Base-by-base conservation (phyloP, 208 protist genomes). In the Acanthamoeba divionensis region DNA sequence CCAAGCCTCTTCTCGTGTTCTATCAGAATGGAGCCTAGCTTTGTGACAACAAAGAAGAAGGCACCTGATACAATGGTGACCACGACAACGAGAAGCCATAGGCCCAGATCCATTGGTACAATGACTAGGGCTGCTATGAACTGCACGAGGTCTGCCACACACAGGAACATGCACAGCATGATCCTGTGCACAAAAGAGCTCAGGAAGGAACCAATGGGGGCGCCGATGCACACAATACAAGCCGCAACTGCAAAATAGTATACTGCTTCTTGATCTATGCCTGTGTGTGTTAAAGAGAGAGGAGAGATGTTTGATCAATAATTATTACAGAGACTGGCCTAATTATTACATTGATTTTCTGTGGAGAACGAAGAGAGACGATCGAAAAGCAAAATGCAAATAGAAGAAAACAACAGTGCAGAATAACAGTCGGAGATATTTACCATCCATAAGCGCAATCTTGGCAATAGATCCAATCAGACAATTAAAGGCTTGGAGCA, bases 151-250 rank as follows among this genome's bases (percentile, higher is more conserved):
- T 90, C 87, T n/a, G 87, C 48, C 18, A 90, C 55, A 38, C 82
- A 90, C 29, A 90, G 41, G 48, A 90, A 90, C 21, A 44, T 38
- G 36, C 26, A 38, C 26, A 83, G 62, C 12, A 90, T 1, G 21
- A 73, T 45, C 7, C 87, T 48, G 44, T 90, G 87, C 13, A 90
- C 38, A 52, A 66, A 90, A 63, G 87, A 90, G 24, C 41, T 55
- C 26, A 90, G 48, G 62, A 90, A 90, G 24, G 87, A 45, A 6
- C 87, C 87, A n/a, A 90, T 29, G n/a, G 87, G 87, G 10, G 66
- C 87, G 9, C 87, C 87, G 15, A 83, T 47, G 4, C 33, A 86
- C 41, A 90, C 87, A 31, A 82, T 65, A 21, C 67, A 57, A 0
- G 65, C 52, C 38, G 26, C 47, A n/a, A 85, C 65, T 48, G 41